Conservation (phyloP, 768 basidiomycete genomes). For the Amanita molliuscula region DNA sequence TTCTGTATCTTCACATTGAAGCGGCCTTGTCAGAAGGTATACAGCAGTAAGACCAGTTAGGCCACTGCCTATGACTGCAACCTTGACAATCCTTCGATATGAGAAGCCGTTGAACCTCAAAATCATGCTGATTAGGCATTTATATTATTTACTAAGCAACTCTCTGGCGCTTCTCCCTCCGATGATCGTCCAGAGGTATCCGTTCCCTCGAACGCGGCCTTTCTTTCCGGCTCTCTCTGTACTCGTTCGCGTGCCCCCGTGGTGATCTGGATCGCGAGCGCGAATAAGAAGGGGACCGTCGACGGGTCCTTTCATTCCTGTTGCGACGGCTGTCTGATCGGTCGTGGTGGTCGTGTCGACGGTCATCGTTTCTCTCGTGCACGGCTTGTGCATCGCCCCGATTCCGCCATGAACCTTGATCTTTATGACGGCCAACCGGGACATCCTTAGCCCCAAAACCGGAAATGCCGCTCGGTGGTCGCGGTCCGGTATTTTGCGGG, state of each 20-base stretch:
- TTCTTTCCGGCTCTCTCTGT: constrained; percentile 4
- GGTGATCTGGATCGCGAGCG: constrained; percentile 23
- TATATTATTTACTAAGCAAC: neutral
- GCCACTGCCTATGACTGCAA: constrained; percentile 65
- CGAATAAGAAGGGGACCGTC: constrained; percentile 17
- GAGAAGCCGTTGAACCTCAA: constrained; percentile 10
- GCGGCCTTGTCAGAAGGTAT: constrained; percentile 36
- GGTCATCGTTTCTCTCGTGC: neutral
- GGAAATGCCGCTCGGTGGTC: neutral
- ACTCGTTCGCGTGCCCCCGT: constrained; percentile 12
- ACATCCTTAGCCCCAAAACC: neutral
- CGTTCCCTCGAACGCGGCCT: constrained; percentile 5
- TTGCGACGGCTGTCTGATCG: constrained; percentile 14
- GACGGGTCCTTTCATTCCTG: constrained; percentile 16
- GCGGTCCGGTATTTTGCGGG: constrained; percentile 32
- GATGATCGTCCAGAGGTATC: constrained; percentile 7
- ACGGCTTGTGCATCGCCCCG: neutral
- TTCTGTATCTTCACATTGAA: constrained; percentile 25
- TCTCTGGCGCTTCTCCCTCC: constrained; percentile 7
- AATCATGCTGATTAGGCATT: neutral
- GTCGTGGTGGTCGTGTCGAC: neutral
- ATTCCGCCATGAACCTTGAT: neutral
- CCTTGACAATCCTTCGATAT: constrained; percentile 34
- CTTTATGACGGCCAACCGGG: neutral
- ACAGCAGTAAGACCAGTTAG: constrained; percentile 66